Evolutionary conservation across 129 eudicot species (phyloP).

Genomic region (Saposhnikovia divaricata): DNA sequence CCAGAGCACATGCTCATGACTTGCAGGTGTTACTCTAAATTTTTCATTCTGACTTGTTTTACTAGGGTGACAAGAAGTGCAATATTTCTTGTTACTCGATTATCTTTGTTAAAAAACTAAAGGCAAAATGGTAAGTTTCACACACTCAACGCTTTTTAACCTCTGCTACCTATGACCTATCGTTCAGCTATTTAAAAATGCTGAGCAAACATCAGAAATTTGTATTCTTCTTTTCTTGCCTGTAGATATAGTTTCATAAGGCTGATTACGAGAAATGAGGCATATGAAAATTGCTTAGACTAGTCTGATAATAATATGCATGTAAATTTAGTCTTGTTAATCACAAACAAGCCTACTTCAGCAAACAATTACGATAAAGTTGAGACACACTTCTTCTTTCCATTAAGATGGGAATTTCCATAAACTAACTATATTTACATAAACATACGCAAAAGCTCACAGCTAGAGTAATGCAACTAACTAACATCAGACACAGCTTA

Average conservation of each 20-base stretch:
- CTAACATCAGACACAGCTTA: background rate
- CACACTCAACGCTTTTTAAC: no score
- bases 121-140: no score
- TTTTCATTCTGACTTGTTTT: background rate
- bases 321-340: background rate
- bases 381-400: background rate
- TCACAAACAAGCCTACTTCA: no score
- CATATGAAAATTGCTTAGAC: no score
- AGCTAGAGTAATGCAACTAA: background rate
- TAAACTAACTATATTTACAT: background rate
- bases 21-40: conserved; percentile 45
- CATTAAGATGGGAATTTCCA: background rate
- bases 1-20: conserved; percentile 72
- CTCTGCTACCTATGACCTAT: no score
- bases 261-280: no score
- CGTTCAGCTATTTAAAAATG: no score
- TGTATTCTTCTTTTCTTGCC: no score
- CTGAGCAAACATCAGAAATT: no score
- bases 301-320: background rate
- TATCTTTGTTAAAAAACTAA: no score
- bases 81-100: no score
- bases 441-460: background rate
- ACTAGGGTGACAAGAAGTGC: background rate
- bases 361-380: background rate
- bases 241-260: no score